Conservation (phyloP, 345 rosid genomes). For the Hypericum androsaemum region DNA sequence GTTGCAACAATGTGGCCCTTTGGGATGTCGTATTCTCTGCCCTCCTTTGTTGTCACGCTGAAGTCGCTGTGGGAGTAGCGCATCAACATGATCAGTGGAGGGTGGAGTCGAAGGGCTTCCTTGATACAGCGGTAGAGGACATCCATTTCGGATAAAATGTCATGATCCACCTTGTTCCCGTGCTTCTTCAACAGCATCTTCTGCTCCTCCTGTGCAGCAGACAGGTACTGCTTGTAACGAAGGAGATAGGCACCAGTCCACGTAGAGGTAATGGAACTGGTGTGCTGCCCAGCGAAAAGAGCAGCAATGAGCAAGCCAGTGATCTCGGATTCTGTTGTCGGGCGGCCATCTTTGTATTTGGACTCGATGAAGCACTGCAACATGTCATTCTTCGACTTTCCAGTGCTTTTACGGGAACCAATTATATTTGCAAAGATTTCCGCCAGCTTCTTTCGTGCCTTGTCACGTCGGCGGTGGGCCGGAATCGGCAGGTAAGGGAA, state of each 20-base stretch:
- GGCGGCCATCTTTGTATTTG: constrained; percentile 83
- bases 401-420: constrained; percentile 57
- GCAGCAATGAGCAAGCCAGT: constrained; percentile 96
- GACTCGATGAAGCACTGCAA: constrained; percentile 93
- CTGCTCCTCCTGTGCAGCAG: constrained; percentile 72
- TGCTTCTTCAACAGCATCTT: constrained; percentile 55
- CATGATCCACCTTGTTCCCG: constrained; percentile 83
- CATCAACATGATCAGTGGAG: constrained; percentile 83
- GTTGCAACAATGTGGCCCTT: constrained; percentile 93
- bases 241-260: constrained; percentile 97
- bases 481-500: constrained; percentile 89
- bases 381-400: constrained; percentile 80
- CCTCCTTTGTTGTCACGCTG: constrained; percentile 64
- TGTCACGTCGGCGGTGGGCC: constrained; percentile 90
- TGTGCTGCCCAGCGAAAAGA: constrained; percentile 97
- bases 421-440: constrained; percentile 67
- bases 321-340: constrained; percentile 76
- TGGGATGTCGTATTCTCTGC: constrained; percentile 75
- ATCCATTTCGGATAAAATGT: constrained; percentile 86
- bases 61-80: constrained; percentile 82
- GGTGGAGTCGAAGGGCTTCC: constrained; percentile 95
- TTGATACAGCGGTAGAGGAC: constrained; percentile 80
- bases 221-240: constrained; percentile 41
- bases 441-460: constrained; percentile 73
- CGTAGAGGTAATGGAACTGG: constrained; percentile 93